phyloP scores from a whole-genome alignment of 1,284 basidiomycete species.

The Mycena citricolor region DNA sequence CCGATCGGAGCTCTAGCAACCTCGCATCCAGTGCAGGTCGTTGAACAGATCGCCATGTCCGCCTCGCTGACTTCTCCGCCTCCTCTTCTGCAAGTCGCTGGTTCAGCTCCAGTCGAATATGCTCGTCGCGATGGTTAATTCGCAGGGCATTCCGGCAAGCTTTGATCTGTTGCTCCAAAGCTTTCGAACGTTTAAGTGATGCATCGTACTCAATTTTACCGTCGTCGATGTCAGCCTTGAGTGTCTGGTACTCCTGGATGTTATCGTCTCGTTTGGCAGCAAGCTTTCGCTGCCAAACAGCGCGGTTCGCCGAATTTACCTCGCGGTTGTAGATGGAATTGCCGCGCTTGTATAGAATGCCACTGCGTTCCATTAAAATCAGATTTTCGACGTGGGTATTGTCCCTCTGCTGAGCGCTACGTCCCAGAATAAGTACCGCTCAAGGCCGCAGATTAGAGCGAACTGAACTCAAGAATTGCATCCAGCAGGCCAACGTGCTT shows the following conservation, averaged over 20 bases:
- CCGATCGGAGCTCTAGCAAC: too few species aligned
- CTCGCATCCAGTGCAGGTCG: too few species aligned
- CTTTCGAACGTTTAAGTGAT: background rate
- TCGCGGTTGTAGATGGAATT: slow-evolving; percentile 7
- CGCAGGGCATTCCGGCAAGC: background rate
- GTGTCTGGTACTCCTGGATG: background rate
- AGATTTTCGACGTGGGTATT: slow-evolving; percentile 3
- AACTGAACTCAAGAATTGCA: too few species aligned
- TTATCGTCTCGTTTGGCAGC: slow-evolving; percentile 5
- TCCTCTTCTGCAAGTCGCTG: slow-evolving; percentile 1
- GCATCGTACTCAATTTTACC: slow-evolving; percentile 1
- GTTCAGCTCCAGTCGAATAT: slow-evolving; percentile 2
- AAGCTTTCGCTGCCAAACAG: background rate
- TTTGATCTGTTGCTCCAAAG: background rate
- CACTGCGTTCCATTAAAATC: background rate
- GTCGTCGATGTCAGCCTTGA: background rate
- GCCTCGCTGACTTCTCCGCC: slow-evolving; percentile 3
- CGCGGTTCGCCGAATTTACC: slow-evolving; percentile 3
- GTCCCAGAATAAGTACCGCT: background rate
- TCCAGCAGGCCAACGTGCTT: too few species aligned
- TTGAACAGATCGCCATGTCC: too few species aligned
- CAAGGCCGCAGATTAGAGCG: too few species aligned
- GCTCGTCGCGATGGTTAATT: slow-evolving; percentile 3
- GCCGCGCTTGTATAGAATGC: slow-evolving; percentile 2
- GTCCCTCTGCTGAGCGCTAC: slow-evolving; percentile 4